A percentile compares a stretch with the other conserved stretches of the same genome.
Conservation (phyloP, 768 basidiomycete species). For the Agrocybe chaxingu region DNA sequence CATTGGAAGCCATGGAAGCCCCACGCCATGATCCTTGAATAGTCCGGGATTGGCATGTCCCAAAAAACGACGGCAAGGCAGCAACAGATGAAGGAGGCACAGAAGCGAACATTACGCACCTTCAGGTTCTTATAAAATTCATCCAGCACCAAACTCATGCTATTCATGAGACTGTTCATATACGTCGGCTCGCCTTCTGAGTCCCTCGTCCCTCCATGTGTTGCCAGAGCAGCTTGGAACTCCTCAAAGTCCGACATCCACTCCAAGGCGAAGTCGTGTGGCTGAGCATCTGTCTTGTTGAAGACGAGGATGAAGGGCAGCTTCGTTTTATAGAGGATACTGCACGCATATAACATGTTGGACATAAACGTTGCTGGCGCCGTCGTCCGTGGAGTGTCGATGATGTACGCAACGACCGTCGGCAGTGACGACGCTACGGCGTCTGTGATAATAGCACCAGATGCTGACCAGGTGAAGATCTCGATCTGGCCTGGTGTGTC, state of each 20-base stretch:
- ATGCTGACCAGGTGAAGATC: constrained; percentile 99
- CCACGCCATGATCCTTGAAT: not conserved
- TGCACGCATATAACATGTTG: constrained; percentile 99
- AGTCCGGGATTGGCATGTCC: not conserved
- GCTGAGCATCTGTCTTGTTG: constrained; percentile 94
- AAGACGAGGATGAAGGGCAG: constrained; percentile 97
- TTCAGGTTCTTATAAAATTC: constrained; percentile 97
- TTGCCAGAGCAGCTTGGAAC: constrained; percentile 84
- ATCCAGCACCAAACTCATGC: constrained; percentile 96
- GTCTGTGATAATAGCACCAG: constrained; percentile 97
- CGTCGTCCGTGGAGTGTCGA: constrained; percentile 93
- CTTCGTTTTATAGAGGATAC: constrained; percentile 97
- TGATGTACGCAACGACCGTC: constrained; percentile 93
- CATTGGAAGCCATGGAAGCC: too few species aligned
- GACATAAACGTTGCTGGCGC: constrained; percentile 99
- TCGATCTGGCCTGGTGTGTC: constrained; percentile 99
- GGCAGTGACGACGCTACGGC: constrained; percentile 92
- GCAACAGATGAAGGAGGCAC: not conserved
- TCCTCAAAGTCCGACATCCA: constrained; percentile 99
- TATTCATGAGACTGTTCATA: constrained; percentile 98
- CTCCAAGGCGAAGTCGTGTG: constrained; percentile 88
- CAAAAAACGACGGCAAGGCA: too few species aligned
- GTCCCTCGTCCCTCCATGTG: constrained; percentile 63
- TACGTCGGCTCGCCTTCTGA: constrained; percentile 92
- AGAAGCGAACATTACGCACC: constrained; percentile 37